Evolutionary conservation across 352 stramenopile genomes (phyloP), one percentile per base, ranked within the genome.

Genomic region (Aphanomyces stellatus): DNA sequence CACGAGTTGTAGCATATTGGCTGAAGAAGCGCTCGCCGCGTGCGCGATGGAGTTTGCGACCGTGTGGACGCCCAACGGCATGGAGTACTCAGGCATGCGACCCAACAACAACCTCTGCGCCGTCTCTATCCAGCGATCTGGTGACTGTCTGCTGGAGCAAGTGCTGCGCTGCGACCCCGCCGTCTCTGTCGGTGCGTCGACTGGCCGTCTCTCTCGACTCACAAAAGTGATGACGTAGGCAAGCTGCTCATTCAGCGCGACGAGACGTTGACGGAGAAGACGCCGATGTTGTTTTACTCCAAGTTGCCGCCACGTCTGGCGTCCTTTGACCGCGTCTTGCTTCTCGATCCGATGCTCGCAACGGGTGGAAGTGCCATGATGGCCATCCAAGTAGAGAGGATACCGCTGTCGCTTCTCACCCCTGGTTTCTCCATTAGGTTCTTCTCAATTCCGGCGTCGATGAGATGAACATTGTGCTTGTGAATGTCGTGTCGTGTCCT

Each of bases 191-290:
- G 79, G 81, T 87, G 61, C 31, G 68, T 72, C 19, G 2, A 15
- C 7, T 11, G n/a, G 19, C 6, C 31, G 8, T 41, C 31, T 40
- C 24, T 19, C 19, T 0, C 15, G 4, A 22, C 13, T 27, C 31
- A 34, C 2, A 27, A 8, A 53, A 22, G 11, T 30, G 3, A 34
- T 31, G 17, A 43, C 17, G 43, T 24, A 73, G 95, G 92, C 19
- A 98, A 99, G 73, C 97, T 99, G 67, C 70, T 98, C 53, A 98
- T 99, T 73, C 96, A 99, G 78, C 80, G 96, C 40, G 90, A 98
- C 70, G 96, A 99, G 77, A 74, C 65, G 51, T 91, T 82, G 25
- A 70, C 78, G 37, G 86, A 82, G 78, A 97, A 91, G 71, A 81
- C 83, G 55, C 84, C 90, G 34, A 72, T 92, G 59, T 85, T 98